Base-by-base conservation (phyloP, 306 rosid species). In the Amphicarpaea edgeworthii region DNA sequence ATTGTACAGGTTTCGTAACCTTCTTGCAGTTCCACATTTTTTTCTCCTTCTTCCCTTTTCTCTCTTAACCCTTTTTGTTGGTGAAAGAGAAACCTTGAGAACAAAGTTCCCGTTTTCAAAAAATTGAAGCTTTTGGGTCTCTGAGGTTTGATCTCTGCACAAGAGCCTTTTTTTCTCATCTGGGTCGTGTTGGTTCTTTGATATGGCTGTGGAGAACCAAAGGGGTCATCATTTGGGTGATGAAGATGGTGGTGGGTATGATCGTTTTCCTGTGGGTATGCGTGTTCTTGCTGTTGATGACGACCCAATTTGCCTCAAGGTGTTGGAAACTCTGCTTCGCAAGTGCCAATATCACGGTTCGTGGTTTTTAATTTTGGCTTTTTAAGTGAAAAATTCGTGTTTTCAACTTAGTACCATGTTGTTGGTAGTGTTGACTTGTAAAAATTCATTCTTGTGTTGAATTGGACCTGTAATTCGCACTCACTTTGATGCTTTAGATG, bases 241-340 rank as follows among this genome's bases (percentile, higher is more conserved):
- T 47, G 83, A 82, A 61, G 83, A 82, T 68, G 84, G 30, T 11
- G 51, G 61, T 7, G 14, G 51, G 61, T 7, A 43, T 24, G 90
- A 91, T 74, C 80, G 42, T 21, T 95, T 95, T 76, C 97, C 97
- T 14, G 87, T 84, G 50, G 98, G 98, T 78, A 95, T 95, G 98
- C 84, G 97, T 23, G 97, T 95, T 83, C 90, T 95, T 20, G 98
- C 98, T 5, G 98, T 92, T 20, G 98, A 95, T 37, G 98, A 95
- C 61, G 83, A 95, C 84, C 97, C 92, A 68, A 83, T 63, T 83
- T 95, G 97, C 76, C 96, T 95, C 71, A 95, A 78, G 82, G 66
- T 90, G n/a, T 68, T 92, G 75, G 97, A 89, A 24, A 80, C 7
- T 53, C 87, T 95, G 57, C 98, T 95, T 77, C 91, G 87, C 38